Evolutionary conservation across 768 basidiomycete genomes (phyloP), one percentile per base, ranked within the genome.

Genomic region (Mycena galopus): DNA sequence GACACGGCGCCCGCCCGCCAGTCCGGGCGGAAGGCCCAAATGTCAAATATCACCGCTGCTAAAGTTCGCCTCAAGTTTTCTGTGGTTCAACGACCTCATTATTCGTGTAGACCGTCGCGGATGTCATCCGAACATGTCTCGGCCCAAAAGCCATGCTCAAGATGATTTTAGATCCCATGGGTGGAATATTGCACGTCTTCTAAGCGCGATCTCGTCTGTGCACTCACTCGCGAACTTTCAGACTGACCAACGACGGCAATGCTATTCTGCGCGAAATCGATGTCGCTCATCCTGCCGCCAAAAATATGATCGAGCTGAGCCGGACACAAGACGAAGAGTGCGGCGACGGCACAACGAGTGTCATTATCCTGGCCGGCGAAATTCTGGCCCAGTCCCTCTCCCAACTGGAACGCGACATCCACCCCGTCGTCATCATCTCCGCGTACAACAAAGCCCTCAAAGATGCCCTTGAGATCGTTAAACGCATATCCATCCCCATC

Each of bases 101-200:
- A 51, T 73, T 27, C 32, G 17, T 67, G 25, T 69, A 97, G 96
- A 98, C 96, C 11, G 96, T 99, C 1, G 96, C 97, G 73, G 98
- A 99, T 87, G 97, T 99, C 6, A 98, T 99, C 77, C 84, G 97
- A 72, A 99, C 97, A 73, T 99, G 98, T 89, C 82, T 99, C 39
- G 98, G 97, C 1, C 97, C 97, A 0, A 97, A 98, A 79, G 92
- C 98, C 50, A 99, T 99, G 98, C 86, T 99, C 63, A 99, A 99
- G 88, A 99, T 99, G 98, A 98, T 99, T 77, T 84, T 98, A 53
- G 97, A 99, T 85, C 97, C 97, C 1, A 99, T 99, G 98, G 98
- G 98, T 63, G 98, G 98, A 65, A 99, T 99, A 77, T 79, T 98
- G 97, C 97, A 69, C 65, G 91, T 86, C 35, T 58, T 57, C 44